Conservation (phyloP, 2,329 filamentous ascomycete genomes). For the Aschersonia sp. region DNA sequence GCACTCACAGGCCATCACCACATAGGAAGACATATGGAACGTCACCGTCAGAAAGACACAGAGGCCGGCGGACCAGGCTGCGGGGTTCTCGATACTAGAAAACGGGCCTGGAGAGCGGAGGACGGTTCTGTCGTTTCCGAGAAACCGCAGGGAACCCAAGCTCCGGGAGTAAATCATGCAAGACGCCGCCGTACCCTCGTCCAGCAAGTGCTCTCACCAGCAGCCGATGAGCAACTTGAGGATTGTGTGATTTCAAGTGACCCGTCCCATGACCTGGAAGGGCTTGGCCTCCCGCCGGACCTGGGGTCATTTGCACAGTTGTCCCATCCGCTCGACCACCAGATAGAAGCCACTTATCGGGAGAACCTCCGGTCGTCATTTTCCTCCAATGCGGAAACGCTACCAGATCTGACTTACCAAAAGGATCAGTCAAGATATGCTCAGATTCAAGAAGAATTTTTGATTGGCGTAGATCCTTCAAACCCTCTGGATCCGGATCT, state of each 20-base stretch:
- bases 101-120: slow-evolving; percentile 39
- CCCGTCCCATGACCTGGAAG: not conserved
- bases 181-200: not conserved
- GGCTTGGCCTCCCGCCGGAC: not conserved
- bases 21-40: slow-evolving; percentile 40
- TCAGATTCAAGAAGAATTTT: not conserved
- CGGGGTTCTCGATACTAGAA: slow-evolving; percentile 37
- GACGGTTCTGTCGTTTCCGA: slow-evolving; percentile 37
- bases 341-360: not conserved
- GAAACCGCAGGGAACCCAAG: slow-evolving; percentile 10
- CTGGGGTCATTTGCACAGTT: not conserved
- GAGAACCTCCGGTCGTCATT: not conserved
- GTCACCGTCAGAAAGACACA: slow-evolving; percentile 37
- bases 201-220: not conserved
- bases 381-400: not conserved
- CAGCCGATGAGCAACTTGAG: not conserved
- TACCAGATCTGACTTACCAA: not conserved
- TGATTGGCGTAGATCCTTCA: not conserved
- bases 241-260: not conserved
- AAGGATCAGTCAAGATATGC: not conserved
- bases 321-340: not conserved
- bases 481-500: not conserved
- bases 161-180: slow-evolving; percentile 1
- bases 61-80: slow-evolving; percentile 37
- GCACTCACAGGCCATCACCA: too few species aligned